These are phyloP conservation scores for Dimargaris verticillata DNA, from an alignment of 192 early-diverging fungal genomes.

Conservation along the genomic window DNA sequence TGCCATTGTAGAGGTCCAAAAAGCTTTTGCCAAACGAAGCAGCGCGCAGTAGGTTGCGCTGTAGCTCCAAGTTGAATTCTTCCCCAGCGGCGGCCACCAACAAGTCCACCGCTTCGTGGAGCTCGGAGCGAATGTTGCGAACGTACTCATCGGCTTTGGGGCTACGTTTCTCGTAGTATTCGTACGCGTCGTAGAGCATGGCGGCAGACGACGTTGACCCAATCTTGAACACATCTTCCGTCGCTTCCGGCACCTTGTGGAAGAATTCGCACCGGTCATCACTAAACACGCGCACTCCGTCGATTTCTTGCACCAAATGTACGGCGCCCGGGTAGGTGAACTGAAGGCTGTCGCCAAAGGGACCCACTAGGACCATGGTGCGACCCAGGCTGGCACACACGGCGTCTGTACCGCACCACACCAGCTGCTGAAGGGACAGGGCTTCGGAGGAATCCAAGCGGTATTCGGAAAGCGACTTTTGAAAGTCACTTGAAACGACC, in stretches of 20 bases:
- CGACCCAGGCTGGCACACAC: conserved; percentile 75
- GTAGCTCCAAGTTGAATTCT: conserved; percentile 58
- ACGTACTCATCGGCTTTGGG: conserved; percentile 93
- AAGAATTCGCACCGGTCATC: conserved; percentile 71
- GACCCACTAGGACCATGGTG: conserved; percentile 77
- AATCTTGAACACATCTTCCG: conserved; percentile 78
- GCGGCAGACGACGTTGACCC: conserved; percentile 89
- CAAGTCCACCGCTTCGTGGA: conserved; percentile 72
- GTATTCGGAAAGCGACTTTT: conserved; percentile 79
- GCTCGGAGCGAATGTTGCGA: conserved; percentile 60
- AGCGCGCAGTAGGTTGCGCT: conserved; percentile 65
- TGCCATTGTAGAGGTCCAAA: conserved; percentile 66
- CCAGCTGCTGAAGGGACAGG: conserved; percentile 13
- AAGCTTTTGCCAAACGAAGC: conserved; percentile 91
- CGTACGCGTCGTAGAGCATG: conserved; percentile 72
- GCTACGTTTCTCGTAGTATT: conserved; percentile 41
- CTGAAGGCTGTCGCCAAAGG: conserved; percentile 59
- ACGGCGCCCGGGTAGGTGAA: conserved; percentile 61
- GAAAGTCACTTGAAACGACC: conserved; percentile 92
- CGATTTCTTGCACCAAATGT: conserved; percentile 74
- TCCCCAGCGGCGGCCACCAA: conserved; percentile 86
- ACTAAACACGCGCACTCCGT: conserved; percentile 80
- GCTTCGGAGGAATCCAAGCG: neutral
- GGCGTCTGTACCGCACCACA: conserved; percentile 87
- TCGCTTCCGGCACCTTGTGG: conserved; percentile 68